Evolutionary conservation across 176 grass and related monocot genomes (phyloP).

Genomic region (Tillandsia leiboldiana): DNA sequence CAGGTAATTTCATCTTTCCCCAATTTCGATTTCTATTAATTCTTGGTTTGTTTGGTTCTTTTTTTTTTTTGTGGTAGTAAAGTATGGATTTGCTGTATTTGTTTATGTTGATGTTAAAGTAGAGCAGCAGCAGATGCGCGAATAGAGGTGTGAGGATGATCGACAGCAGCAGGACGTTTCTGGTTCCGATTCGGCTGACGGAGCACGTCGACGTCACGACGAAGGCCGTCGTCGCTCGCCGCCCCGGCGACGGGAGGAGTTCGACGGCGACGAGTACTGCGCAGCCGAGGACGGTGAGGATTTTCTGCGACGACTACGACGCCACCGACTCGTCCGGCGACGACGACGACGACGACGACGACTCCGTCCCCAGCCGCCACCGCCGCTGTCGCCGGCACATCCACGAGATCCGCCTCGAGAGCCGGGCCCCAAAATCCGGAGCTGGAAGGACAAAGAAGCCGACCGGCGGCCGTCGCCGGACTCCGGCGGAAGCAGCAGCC

Average conservation of each 20-base stretch:
- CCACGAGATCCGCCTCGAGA: conserved; percentile 56
- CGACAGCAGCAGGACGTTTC: background rate
- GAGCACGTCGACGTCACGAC: background rate
- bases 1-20: too few relatives aligned
- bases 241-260: background rate
- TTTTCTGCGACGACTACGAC: conserved; percentile 27
- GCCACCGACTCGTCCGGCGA: conserved; percentile 43
- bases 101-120: background rate
- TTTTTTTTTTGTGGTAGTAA: too few relatives aligned
- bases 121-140: background rate
- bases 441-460: background rate
- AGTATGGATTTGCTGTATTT: background rate
- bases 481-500: conserved; percentile 26
- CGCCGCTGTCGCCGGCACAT: conserved; percentile 63
- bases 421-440: background rate
- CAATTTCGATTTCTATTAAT: too few relatives aligned
- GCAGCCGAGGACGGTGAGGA: background rate
- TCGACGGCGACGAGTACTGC: background rate
- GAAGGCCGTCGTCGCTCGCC: background rate
- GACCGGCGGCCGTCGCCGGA: background rate
- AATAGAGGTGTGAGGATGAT: background rate
- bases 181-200: background rate
- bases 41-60: too few relatives aligned
- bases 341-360: conserved; percentile 14
- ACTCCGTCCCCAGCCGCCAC: background rate